These are phyloP conservation scores for Clonostachys rosea DNA, from an alignment of 2,329 filamentous ascomycete genomes.

Conservation along the genomic window DNA sequence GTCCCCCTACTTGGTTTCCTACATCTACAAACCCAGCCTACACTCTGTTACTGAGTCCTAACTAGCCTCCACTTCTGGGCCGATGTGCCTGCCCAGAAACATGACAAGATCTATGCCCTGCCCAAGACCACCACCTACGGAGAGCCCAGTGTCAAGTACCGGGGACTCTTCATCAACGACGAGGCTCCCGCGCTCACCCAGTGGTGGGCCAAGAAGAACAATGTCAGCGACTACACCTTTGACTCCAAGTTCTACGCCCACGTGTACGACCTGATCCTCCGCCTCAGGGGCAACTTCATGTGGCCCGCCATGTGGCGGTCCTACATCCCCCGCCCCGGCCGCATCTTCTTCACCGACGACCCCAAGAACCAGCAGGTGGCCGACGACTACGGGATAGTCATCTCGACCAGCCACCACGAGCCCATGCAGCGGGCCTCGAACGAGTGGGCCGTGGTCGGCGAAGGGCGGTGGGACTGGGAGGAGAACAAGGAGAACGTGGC, in stretches of 20 bases:
- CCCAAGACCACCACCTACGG: slow-evolving; percentile 49
- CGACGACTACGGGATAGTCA: slow-evolving; percentile 56
- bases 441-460: slow-evolving; percentile 22
- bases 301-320: slow-evolving; percentile 70
- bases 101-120: slow-evolving; percentile 49
- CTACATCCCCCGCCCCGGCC: slow-evolving; percentile 17
- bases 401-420: slow-evolving; percentile 58
- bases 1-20: too few relatives aligned
- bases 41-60: too few relatives aligned
- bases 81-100: slow-evolving; percentile 50
- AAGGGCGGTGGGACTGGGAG: slow-evolving; percentile 52
- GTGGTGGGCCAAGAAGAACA: slow-evolving; percentile 54
- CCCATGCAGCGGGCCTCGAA: slow-evolving; percentile 54
- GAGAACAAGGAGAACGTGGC: slow-evolving; percentile 47
- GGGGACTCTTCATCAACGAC: slow-evolving; percentile 68
- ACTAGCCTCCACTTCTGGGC: slow-evolving; percentile 57
- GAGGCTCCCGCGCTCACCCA: slow-evolving; percentile 64
- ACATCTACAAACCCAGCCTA: too few relatives aligned
- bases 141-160: slow-evolving; percentile 60
- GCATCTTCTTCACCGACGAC: slow-evolving; percentile 69
- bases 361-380: slow-evolving; percentile 61
- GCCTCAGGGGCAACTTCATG: slow-evolving; percentile 66
- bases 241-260: slow-evolving; percentile 59
- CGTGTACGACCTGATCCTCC: slow-evolving; percentile 66
- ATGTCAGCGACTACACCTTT: slow-evolving; percentile 35